Base-by-base conservation (phyloP, 768 basidiomycete species). In the Suillus fuscotomentosus region DNA sequence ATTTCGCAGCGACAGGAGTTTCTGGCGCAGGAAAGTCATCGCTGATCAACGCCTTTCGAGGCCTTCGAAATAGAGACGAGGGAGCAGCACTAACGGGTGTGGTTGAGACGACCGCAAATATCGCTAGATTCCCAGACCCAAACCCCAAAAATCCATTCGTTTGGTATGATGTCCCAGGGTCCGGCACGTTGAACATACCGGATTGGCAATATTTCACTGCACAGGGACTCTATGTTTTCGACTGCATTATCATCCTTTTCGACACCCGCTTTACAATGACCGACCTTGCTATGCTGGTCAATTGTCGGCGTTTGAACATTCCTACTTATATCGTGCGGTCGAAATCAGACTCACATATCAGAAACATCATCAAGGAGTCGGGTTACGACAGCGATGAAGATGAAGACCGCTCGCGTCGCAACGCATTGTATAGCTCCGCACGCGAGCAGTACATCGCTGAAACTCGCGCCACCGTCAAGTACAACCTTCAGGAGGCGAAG, bases 111-210 rank as follows among this genome's bases (percentile, higher is more conserved):
- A 74, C 73, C 34, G 22, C 55, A 24, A 43, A 63, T 27, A 60
- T 72, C 47, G 48, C 57, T 20, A 67, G 73, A 24, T 75, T 69
- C 56, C 70, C 69, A 22, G 74, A 75, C 55, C 64, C 72, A 10
- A 62, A 64, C 59, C 64, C 66, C 36, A 55, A 51, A 7, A 63
- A 65, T 53, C 68, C 66, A 8, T 67, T 72, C 57, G 67, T 71
- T 41, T 75, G 74, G 75, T 76, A 70, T 53, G 74, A 76, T 50
- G 62, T 76, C 45, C 75, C 75, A 3, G 75, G 75, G 31, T 71
- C 74, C 11, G 71, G 71, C 13, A 76, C 75, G 5, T 60, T 70
- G 22, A 64, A 62, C 38, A 65, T 69, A 24, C 67, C 70, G 27
- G 70, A 70, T 47, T 73, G 70, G 71, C 64, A 70, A 38, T 76